Evolutionary conservation across 2,329 filamentous ascomycete genomes (phyloP), one percentile per base, ranked within the genome.

Genomic region (Aureobasidium sp.): DNA sequence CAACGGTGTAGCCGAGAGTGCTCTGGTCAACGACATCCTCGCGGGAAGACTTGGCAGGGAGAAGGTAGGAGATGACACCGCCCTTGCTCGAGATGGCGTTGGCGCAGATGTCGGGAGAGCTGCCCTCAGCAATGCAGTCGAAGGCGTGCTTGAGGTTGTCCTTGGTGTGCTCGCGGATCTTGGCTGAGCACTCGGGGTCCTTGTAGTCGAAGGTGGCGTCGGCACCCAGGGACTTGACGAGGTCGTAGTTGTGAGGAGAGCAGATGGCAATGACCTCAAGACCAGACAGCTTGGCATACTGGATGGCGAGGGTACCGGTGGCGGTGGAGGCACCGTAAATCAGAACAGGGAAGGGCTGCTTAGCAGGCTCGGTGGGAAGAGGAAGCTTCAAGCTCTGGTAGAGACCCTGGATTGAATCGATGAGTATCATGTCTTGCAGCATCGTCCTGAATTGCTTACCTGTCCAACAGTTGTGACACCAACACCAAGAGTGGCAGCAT

Each of bases 401-500:
- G 11, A 79, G 66, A 1, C 72, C 30, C 30, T 57, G n/a, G 5
- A 37, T 14, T 27, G 2, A 37, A 45, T 8, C 21, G 75, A 34
- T 57, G 5, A 53, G 53, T 29, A 21, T 36, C 14, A 14, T 32
- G 16, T 41, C n/a, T 34, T 57, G 53, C 10, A 25, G 25, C n/a
- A 14, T 27, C 32, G 10, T 16, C 11, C 25, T 30, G 14, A 11
- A 25, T 30, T 32, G 29, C 53, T 57, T 45, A 45, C 53, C 59
- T 83, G 81, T 1, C 76, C 80, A 7, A 81, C 77, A 3, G 82
- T 84, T 11, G 71, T 73, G 53, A 83, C 71, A 3, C 79, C 82
- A 0, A 81, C 74, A 1, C 80, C 79, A 3, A 84, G 69, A 0
- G 81, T 82, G 1, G 79, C 73, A 0, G 80, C 82, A 16, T 82